Percentiles rank a stretch among this genome's conserved stretches.
Conservation (phyloP, 1,284 basidiomycete species). For the Singerocomus inundabilis region DNA sequence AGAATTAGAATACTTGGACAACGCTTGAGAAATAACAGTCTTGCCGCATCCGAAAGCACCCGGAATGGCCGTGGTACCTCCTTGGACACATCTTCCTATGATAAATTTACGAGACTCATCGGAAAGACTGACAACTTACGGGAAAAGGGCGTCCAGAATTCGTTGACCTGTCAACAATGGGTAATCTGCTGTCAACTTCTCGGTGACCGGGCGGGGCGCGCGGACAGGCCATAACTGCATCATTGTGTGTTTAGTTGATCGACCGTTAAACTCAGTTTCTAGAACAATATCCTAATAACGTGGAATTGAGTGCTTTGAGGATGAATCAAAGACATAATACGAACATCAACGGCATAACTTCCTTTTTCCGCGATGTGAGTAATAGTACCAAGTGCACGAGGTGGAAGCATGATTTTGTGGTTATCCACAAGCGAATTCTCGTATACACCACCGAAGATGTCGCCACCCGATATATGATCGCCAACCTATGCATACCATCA, state of each 20-base stretch:
- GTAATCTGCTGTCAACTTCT: slow-evolving; percentile 92
- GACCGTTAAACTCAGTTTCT: slow-evolving; percentile 98
- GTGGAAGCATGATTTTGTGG: slow-evolving; percentile 97
- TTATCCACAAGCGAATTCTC: slow-evolving; percentile 97
- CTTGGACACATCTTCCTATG: slow-evolving; percentile 84
- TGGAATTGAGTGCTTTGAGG: slow-evolving; percentile 2
- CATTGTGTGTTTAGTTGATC: slow-evolving; percentile 91
- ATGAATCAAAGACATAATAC: slow-evolving; percentile 28
- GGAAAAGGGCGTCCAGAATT: slow-evolving; percentile 96
- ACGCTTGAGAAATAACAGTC: slow-evolving; percentile 95
- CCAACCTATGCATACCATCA: slow-evolving; percentile 61
- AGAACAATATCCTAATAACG: slow-evolving; percentile 80
- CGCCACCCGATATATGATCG: slow-evolving; percentile 96
- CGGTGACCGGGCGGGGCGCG: slow-evolving; percentile 91
- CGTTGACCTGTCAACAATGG: slow-evolving; percentile 97
- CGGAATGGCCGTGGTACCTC: slow-evolving; percentile 98
- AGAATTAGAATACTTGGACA: slow-evolving; percentile 99
- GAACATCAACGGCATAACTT: slow-evolving; percentile 86
- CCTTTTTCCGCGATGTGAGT: slow-evolving; percentile 94
- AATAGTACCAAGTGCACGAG: slow-evolving; percentile 93
- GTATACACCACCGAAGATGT: slow-evolving; percentile 93
- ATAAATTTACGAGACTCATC: not conserved
- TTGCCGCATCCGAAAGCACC: slow-evolving; percentile 99
- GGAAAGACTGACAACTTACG: slow-evolving; percentile 47
- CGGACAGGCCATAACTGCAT: slow-evolving; percentile 99